A percentile compares a stretch with the other conserved stretches of the same genome.
phyloP scores from a whole-genome alignment of 78 protist species.

The Guillardia theta region DNA sequence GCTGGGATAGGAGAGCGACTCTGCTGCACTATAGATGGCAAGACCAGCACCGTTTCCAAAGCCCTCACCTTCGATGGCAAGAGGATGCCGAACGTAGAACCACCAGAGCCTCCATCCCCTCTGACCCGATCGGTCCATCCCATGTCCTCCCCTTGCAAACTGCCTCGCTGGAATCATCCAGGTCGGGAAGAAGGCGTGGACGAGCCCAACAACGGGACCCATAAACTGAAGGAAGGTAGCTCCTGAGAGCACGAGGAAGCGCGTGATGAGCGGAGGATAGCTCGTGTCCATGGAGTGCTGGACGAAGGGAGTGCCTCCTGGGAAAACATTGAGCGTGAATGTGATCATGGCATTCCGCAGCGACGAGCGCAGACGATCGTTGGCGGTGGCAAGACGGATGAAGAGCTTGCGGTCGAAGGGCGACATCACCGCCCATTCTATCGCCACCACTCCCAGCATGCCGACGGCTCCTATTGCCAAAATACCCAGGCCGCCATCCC shows the following conservation, averaged over 20 bases:
- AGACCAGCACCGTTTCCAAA: neutral
- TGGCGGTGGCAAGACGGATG: neutral
- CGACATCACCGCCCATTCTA: too few relatives aligned
- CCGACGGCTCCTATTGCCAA: too few relatives aligned
- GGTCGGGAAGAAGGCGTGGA: neutral
- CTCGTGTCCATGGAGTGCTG: neutral
- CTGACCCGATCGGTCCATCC: neutral
- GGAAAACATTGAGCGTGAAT: neutral
- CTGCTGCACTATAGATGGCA: neutral
- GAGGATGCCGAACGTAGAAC: neutral
- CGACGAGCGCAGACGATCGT: neutral
- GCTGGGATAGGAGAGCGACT: neutral
- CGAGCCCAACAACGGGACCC: neutral
- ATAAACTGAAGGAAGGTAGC: neutral
- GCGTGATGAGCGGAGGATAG: neutral
- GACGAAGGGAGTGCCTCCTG: neutral
- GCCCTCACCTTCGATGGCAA: neutral
- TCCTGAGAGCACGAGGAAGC: neutral
- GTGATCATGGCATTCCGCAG: neutral
- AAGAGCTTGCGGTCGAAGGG: neutral
- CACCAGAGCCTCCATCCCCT: neutral
- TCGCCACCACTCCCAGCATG: too few relatives aligned
- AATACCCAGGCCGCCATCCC: too few relatives aligned
- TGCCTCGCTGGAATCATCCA: neutral
- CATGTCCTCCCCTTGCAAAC: neutral